phyloP scores from a whole-genome alignment of 768 basidiomycete species.

The Pleurotus giganteus region DNA sequence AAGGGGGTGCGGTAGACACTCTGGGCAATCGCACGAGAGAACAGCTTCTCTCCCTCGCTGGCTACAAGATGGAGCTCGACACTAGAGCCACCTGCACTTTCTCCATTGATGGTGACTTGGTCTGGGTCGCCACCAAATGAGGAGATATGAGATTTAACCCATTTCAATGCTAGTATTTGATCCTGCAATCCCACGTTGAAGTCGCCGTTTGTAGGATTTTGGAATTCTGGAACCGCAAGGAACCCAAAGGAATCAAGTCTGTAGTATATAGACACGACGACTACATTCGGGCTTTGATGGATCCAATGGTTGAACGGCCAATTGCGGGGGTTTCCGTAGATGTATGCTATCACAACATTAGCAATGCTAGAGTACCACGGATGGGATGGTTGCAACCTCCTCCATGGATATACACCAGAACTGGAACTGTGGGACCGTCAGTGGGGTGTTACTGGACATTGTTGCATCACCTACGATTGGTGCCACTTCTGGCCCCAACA shows the following conservation, averaged over 20 bases:
- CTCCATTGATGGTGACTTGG: constrained; percentile 58
- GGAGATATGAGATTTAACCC: constrained; percentile 60
- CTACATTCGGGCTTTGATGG: constrained; percentile 57
- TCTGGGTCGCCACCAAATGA: constrained; percentile 63
- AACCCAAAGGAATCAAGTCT: constrained; percentile 65
- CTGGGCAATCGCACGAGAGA: constrained; percentile 58
- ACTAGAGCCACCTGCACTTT: constrained; percentile 38
- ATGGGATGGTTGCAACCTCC: constrained; percentile 29
- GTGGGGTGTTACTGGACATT: background rate
- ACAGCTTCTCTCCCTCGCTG: constrained; percentile 35
- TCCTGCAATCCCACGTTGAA: constrained; percentile 56
- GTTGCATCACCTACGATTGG: constrained; percentile 38
- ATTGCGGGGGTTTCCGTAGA: constrained; percentile 58
- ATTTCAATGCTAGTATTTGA: constrained; percentile 60
- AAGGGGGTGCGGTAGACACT: constrained; percentile 55
- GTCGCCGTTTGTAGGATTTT: constrained; percentile 37
- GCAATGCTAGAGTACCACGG: background rate
- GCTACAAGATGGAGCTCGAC: constrained; percentile 60
- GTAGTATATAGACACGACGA: constrained; percentile 68
- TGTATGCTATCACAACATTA: constrained; percentile 38
- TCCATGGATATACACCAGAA: constrained; percentile 49
- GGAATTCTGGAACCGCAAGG: constrained; percentile 48
- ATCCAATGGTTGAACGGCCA: constrained; percentile 71
- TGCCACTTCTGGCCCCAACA: constrained; percentile 39
- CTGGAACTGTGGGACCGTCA: constrained; percentile 32